phyloP scores from a whole-genome alignment of 768 basidiomycete species.

The Suillus bovinus region DNA sequence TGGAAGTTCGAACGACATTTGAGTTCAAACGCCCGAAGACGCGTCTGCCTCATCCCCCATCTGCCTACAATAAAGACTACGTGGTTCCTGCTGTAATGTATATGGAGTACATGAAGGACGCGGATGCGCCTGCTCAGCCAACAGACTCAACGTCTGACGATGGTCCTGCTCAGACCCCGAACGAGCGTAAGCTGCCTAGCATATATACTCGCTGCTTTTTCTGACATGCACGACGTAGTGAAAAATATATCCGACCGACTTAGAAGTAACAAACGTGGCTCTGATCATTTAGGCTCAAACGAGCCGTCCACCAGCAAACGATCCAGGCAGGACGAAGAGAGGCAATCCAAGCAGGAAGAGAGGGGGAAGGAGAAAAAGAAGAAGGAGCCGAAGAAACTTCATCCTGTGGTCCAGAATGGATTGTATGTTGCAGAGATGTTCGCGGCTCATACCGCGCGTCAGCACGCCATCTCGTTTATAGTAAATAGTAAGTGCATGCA shows the following conservation, averaged over 20 bases:
- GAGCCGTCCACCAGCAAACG: neutral
- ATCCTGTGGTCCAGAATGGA: neutral
- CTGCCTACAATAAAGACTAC: neutral
- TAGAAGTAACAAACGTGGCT: neutral
- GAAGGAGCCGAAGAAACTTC: neutral
- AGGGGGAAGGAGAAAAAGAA: neutral
- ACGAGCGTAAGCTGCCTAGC: neutral
- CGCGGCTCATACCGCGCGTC: neutral
- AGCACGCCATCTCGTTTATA: neutral
- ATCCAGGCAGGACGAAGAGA: neutral
- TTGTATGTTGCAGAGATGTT: conserved; percentile 1
- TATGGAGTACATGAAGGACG: neutral
- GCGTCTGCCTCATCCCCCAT: neutral
- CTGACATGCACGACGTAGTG: neutral
- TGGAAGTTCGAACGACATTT: neutral
- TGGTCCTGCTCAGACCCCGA: neutral
- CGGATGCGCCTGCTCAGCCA: neutral
- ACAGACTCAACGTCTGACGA: neutral
- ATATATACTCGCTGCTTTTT: neutral
- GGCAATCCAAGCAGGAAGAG: conserved; percentile 8
- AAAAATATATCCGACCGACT: neutral
- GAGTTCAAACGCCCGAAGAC: neutral
- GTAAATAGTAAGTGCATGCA: neutral
- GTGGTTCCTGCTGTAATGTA: neutral
- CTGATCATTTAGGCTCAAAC: neutral